A percentile compares a stretch with the other conserved stretches of the same genome.
Evolutionary conservation across 805 yeast species (phyloP).

Genomic region (Dipodascus albidus): DNA sequence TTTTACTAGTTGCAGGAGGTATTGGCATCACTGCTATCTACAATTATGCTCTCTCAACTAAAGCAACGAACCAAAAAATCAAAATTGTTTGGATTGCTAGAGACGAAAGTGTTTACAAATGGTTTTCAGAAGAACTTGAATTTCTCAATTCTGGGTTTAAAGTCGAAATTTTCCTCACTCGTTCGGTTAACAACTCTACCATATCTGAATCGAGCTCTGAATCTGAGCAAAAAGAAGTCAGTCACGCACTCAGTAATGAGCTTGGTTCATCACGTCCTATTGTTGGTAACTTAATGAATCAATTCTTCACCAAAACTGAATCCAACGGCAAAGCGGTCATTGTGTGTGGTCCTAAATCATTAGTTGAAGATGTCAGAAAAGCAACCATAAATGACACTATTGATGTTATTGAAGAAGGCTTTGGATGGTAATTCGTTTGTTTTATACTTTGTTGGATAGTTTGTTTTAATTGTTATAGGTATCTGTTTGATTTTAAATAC

Average conservation of each 20-base stretch:
- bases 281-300: background rate
- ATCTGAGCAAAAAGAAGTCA: background rate
- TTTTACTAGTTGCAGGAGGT: conserved; percentile 43
- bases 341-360: conserved; percentile 50
- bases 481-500: no score
- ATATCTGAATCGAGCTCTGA: conserved; percentile 22
- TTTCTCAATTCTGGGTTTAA: conserved; percentile 14
- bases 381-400: conserved; percentile 21
- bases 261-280: background rate
- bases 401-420: background rate
- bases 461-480: no score
- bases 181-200: conserved; percentile 19
- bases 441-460: background rate
- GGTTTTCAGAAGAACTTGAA: conserved; percentile 22
- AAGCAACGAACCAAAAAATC: conserved; percentile 11
- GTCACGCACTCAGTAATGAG: background rate
- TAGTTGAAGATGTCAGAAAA: conserved; percentile 46
- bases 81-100: conserved; percentile 24
- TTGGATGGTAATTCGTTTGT: background rate
- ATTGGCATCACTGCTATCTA: conserved; percentile 47
- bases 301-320: conserved; percentile 9
- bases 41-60: conserved; percentile 33
- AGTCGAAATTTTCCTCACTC: background rate
- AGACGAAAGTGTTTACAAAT: conserved; percentile 17
- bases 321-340: conserved; percentile 38